Evolutionary conservation across 164 flowering plant species (phyloP), one percentile per base, ranked within the genome.

Genomic region (Vitis amurensis): DNA sequence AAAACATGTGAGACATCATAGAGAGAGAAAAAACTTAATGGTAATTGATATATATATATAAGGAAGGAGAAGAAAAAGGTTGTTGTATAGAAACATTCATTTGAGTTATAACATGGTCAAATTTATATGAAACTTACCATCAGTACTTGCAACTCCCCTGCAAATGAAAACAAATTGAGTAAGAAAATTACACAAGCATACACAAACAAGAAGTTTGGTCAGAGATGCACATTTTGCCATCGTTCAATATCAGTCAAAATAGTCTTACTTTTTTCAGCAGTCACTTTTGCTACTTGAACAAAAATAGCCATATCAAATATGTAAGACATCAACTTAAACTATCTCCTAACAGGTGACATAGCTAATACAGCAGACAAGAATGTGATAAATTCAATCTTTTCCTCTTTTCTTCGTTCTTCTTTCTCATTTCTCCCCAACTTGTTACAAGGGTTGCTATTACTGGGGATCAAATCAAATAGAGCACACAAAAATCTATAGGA

Each of bases 91-190:
- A 53, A 53, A 53, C 14, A 14, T 17, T 23, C 9, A 56, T 44
- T 31, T 16, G 55, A 17, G 17, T n/a, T 14, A 44, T 50, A 49
- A 55, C 6, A 53, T 17, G 17, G 64, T 30, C 13, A 23, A 44
- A 17, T 16, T 37, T 37, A 6, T 61, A 30, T 27, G 66, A 61
- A 69, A 60, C 89, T 79, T 81, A 92, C 98, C 97, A 84, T 92
- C 98, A 72, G 85, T 84, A 79, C 97, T 91, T 59, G 98, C 97
- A 60, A 94, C 98, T 49, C 98, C 98, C 98, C 98, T 94, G 95
- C 82, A 84, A 74, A 74, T 63, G 14, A 23, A 55, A 61, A 77
- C 72, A 10, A 64, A 69, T 11, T 19, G 29, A 51, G 56, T 53
- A 27, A 31, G 23, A 47, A 61, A 29, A 23, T 57, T 59, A 13